Percentiles rank a stretch among this genome's conserved stretches.
These are phyloP conservation scores for Peziza echinospora DNA, from an alignment of 495 filamentous ascomycete species.

Conservation along the genomic window DNA sequence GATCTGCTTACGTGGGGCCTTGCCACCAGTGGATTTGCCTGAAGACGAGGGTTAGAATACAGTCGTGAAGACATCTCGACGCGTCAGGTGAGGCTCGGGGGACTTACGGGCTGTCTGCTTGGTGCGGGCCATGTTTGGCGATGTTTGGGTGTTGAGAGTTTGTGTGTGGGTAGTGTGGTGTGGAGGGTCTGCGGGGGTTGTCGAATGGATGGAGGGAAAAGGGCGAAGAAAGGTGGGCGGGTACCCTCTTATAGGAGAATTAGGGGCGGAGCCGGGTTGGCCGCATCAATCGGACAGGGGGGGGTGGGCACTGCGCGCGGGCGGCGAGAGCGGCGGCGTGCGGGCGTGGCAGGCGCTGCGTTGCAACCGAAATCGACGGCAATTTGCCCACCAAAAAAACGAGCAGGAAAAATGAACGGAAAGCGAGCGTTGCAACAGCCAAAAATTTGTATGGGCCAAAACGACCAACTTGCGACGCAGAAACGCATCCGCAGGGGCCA, in stretches of 20 bases:
- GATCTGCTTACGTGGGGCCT: slow-evolving; percentile 97
- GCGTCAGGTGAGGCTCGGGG: slow-evolving; percentile 11
- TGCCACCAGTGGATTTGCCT: slow-evolving; percentile 96
- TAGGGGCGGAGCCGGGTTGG: slow-evolving; percentile 7
- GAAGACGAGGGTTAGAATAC: slow-evolving; percentile 17
- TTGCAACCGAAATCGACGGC: too few relatives aligned
- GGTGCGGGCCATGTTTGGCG: slow-evolving; percentile 79
- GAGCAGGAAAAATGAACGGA: too few relatives aligned
- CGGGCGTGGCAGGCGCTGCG: too few relatives aligned
- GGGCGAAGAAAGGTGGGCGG: slow-evolving; percentile 25
- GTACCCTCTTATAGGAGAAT: slow-evolving; percentile 24
- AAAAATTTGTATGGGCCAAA: too few relatives aligned
- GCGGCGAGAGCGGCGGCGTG: too few relatives aligned
- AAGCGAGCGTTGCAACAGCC: too few relatives aligned
- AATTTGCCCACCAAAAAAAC: too few relatives aligned
- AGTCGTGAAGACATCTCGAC: slow-evolving; percentile 11
- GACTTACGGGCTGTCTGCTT: slow-evolving; percentile 98
- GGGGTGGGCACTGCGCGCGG: too few relatives aligned
- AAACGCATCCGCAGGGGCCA: too few relatives aligned
- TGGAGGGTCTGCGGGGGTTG: slow-evolving; percentile 25
- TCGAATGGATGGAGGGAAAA: slow-evolving; percentile 28
- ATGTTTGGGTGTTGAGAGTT: slow-evolving; percentile 27
- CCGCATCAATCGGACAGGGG: slow-evolving; percentile 10
- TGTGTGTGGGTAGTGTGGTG: slow-evolving; percentile 27
- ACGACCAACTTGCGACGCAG: too few relatives aligned